A percentile compares a stretch with the other conserved stretches of the same genome.
Conservation (phyloP, 2,329 filamentous ascomycete species). For the Colletotrichum sp. region DNA sequence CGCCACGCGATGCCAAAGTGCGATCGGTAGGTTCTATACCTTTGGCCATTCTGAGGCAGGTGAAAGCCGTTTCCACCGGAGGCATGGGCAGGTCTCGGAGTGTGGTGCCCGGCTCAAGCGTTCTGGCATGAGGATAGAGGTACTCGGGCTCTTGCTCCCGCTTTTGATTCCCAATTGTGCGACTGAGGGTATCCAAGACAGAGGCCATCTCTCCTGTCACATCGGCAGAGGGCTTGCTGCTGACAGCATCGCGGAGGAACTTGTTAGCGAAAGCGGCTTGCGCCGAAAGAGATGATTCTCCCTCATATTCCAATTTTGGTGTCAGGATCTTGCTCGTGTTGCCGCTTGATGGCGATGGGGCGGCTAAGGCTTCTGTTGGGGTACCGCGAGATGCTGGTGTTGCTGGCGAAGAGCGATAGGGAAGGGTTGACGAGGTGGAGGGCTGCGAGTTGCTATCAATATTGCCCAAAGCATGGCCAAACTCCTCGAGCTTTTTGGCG, state of each 20-base stretch:
- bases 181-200: slow-evolving; percentile 17
- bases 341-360: background rate
- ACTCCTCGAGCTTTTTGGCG: slow-evolving; percentile 7
- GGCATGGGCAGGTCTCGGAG: slow-evolving; percentile 18
- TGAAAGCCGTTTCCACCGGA: slow-evolving; percentile 17
- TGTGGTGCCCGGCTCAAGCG: background rate
- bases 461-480: background rate
- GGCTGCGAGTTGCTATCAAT: background rate
- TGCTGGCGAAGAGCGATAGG: background rate
- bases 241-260: slow-evolving; percentile 24
- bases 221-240: slow-evolving; percentile 13
- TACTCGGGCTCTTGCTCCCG: slow-evolving; percentile 4
- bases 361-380: background rate
- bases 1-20: too few species aligned
- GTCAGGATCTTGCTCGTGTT: background rate
- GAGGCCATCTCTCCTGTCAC: slow-evolving; percentile 25
- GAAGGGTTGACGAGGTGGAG: background rate
- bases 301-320: slow-evolving; percentile 21
- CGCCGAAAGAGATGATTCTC: slow-evolving; percentile 23
- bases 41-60: slow-evolving; percentile 15
- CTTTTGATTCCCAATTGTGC: slow-evolving; percentile 18
- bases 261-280: slow-evolving; percentile 26
- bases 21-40: background rate
- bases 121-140: background rate
- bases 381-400: slow-evolving; percentile 4